Evolutionary conservation across 768 basidiomycete species (phyloP).

Genomic region (Boletus speciosus): DNA sequence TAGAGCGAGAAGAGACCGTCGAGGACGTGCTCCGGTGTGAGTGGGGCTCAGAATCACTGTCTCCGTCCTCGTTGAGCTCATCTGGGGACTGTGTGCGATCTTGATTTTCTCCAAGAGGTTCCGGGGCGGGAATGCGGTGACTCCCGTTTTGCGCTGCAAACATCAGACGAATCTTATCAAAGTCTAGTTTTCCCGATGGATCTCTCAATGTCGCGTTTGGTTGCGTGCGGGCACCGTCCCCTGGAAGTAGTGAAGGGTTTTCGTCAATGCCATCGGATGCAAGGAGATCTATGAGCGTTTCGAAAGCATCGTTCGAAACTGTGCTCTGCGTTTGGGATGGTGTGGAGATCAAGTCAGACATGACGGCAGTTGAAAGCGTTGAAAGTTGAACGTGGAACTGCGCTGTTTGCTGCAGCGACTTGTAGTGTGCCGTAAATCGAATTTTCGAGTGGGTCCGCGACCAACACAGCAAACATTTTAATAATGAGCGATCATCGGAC

Average conservation of each 20-base stretch:
- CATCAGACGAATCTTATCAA: conserved; percentile 29
- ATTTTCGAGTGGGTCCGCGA: neutral
- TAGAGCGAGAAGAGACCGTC: conserved; percentile 6
- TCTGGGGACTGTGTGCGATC: neutral
- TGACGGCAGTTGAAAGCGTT: neutral
- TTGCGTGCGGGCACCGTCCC: neutral
- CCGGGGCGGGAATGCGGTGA: neutral
- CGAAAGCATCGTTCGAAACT: conserved; percentile 23
- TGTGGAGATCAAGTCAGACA: conserved; percentile 25
- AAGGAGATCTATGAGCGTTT: conserved; percentile 30
- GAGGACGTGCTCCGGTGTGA: conserved; percentile 9
- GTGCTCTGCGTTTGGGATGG: conserved; percentile 18
- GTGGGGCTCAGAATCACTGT: conserved; percentile 18
- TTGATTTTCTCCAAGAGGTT: neutral
- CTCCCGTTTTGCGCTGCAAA: conserved; percentile 17
- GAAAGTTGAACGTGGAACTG: neutral
- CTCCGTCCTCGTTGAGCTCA: conserved; percentile 2
- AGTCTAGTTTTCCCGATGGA: conserved; percentile 30
- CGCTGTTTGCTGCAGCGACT: neutral
- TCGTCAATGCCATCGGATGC: conserved; percentile 26
- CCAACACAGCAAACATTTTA: neutral
- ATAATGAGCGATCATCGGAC: neutral
- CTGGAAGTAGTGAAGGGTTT: neutral
- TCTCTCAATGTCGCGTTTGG: conserved; percentile 20
- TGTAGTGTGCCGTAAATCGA: neutral